Base-by-base conservation (phyloP, 78 protist genomes). In the Dictyostelium intermedium region DNA sequence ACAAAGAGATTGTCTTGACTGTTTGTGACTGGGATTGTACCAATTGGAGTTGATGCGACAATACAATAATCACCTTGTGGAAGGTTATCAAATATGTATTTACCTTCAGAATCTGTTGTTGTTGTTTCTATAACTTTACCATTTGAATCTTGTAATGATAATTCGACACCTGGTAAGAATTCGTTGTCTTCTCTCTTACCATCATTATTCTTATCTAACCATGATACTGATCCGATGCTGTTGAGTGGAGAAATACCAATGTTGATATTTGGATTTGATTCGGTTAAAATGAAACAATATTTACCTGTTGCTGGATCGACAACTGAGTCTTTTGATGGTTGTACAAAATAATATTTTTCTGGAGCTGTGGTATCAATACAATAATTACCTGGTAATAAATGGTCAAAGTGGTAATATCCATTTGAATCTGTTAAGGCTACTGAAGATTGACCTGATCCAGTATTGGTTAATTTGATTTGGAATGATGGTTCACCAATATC, bases 51-150 rank as follows among this genome's bases (percentile, higher is more conserved):
- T 25, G 50, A 5, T 72, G 23, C 45, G 1, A 32, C 39, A 13
- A 69, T 18, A 73, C 91, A 85, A 73, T 85, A 85, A 9, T 43
- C 20, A 53, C 91, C 91, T 84, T 79, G 91, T 72, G 66, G 72
- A 3, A 84, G 11, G 9, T 72, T 37, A 45, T 35, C 32, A 34
- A 85, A 70, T 7, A 10, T 76, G 76, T 85, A 85, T 9, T 56
- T n/a, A 85, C 92, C 92, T 8, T 27, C 4, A 1, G 76, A 4
- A 32, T 50, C 77, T 9, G 92, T 85, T 13, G 60, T 20, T 5
- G n/a, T 23, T 20, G 89, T 66, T 8, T 30, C 50, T n/a, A 83
- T 16, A 16, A 30, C 30, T 18, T 69, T 37, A 16, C 77, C 89
- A 61, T 72, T 72, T 78, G 50, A n/a, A 78, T 78, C 66, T 47